Conservation (phyloP, 352 stramenopile genomes). For the Halophytophthora batemanensis region DNA sequence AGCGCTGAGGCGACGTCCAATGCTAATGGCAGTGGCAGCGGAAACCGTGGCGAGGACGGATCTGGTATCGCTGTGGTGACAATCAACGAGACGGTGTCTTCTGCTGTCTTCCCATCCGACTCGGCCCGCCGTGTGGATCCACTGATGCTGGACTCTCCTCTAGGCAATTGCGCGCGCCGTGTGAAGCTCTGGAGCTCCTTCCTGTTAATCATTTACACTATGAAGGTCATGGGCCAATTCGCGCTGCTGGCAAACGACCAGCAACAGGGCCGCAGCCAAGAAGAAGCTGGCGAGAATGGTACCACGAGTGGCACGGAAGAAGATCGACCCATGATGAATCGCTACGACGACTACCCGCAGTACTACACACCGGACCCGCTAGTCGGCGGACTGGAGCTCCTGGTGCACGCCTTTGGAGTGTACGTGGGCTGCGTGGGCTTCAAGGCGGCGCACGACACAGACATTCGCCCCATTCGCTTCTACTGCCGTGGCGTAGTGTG, state of each 20-base stretch:
- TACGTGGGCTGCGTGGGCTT: slow-evolving; percentile 86
- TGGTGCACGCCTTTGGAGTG: slow-evolving; percentile 80
- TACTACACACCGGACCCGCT: slow-evolving; percentile 79
- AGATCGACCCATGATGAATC: slow-evolving; percentile 38
- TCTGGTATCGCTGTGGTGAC: slow-evolving; percentile 60
- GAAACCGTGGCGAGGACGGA: slow-evolving; percentile 37
- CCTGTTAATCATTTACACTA: slow-evolving; percentile 87
- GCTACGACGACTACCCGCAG: slow-evolving; percentile 74
- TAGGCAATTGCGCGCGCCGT: slow-evolving; percentile 77
- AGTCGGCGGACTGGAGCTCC: slow-evolving; percentile 59
- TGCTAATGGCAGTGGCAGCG: slow-evolving; percentile 14
- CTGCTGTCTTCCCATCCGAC: slow-evolving; percentile 80
- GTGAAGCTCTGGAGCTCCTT: slow-evolving; percentile 89
- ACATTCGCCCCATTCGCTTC: slow-evolving; percentile 82
- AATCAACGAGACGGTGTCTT: slow-evolving; percentile 81
- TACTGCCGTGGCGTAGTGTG: slow-evolving; percentile 78
- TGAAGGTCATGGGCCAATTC: slow-evolving; percentile 88
- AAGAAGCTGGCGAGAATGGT: slow-evolving; percentile 24
- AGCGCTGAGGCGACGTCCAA: slow-evolving; percentile 34
- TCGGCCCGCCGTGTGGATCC: slow-evolving; percentile 78
- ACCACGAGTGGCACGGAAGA: slow-evolving; percentile 25
- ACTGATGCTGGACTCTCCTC: slow-evolving; percentile 79
- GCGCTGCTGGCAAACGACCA: slow-evolving; percentile 81
- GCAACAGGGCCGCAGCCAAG: slow-evolving; percentile 44
- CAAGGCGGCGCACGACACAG: slow-evolving; percentile 83